Evolutionary conservation across 495 filamentous ascomycete genomes (phyloP).

Genomic region (Penicillium lividum): DNA sequence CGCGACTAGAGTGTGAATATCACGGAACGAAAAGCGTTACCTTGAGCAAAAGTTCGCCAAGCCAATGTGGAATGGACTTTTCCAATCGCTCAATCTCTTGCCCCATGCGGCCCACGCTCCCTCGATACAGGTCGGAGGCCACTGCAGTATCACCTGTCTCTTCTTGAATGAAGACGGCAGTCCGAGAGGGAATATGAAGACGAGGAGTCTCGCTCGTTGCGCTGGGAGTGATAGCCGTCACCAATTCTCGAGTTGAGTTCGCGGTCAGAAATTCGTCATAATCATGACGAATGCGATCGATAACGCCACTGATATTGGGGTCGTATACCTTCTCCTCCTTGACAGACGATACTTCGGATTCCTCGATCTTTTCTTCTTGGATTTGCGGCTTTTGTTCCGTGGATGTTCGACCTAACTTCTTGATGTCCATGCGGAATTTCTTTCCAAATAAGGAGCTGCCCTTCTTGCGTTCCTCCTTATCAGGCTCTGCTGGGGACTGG

Average conservation of each 20-base stretch:
- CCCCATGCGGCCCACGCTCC: slow-evolving; percentile 75
- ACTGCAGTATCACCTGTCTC: slow-evolving; percentile 85
- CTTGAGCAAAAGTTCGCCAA: slow-evolving; percentile 83
- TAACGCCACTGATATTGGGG: slow-evolving; percentile 75
- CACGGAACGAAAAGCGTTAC: slow-evolving; percentile 40
- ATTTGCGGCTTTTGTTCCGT: slow-evolving; percentile 74
- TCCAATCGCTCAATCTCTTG: slow-evolving; percentile 81
- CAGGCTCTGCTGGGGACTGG: slow-evolving; percentile 63
- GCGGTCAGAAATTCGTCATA: slow-evolving; percentile 72
- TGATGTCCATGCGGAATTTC: slow-evolving; percentile 86
- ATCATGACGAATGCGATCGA: slow-evolving; percentile 74
- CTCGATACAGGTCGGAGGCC: slow-evolving; percentile 87
- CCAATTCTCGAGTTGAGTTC: slow-evolving; percentile 54
- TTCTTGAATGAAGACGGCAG: slow-evolving; percentile 91
- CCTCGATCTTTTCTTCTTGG: slow-evolving; percentile 78
- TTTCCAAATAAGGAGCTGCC: slow-evolving; percentile 73
- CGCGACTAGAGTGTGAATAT: not conserved
- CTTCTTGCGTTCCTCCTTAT: slow-evolving; percentile 72
- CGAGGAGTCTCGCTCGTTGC: slow-evolving; percentile 82
- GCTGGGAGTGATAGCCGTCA: slow-evolving; percentile 72
- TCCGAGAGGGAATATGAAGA: slow-evolving; percentile 73
- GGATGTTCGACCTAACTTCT: slow-evolving; percentile 78
- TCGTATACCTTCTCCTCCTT: slow-evolving; percentile 78
- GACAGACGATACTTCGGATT: slow-evolving; percentile 63
- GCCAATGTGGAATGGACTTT: slow-evolving; percentile 82